Base-by-base conservation (phyloP, 805 yeast species). In the Peterozyma xylosa region DNA sequence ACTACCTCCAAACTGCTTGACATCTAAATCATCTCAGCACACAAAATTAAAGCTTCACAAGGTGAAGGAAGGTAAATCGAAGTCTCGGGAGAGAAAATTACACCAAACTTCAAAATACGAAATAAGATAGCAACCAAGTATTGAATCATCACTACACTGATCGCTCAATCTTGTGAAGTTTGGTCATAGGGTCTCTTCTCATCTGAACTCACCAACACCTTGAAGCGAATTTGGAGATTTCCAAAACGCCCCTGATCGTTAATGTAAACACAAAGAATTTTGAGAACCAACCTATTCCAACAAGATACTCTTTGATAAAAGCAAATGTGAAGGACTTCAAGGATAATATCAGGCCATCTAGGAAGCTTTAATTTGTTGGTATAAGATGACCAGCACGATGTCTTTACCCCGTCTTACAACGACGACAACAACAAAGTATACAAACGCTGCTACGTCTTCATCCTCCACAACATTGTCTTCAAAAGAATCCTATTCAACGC, bases 401-500 rank as follows among this genome's bases (percentile, higher is more conserved):
- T n/a, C n/a, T 3, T 11, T 18, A 10, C 18, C 42, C 14, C n/a
- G 30, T 16, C 11, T 27, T 7, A 15, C 37, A 11, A 39, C 29
- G n/a, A 13, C 30, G 4, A 41, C 17, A 5, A 37, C 38, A n/a
- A 27, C 27, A 9, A 41, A 17, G 14, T 14, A 29, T 3, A 10
- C 35, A 11, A 35, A 14, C 11, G 30, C 30, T 13, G 15, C 29
- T 21, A 14, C 35, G 2, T 37, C 41, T 14, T 27, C 43, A 14
- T 17, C 18, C 21, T 32, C 38, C 9, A 11, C 39, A 11, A 16
- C 40, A 15, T 42, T 53, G n/a, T 36, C 50, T 30, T 33, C 55
- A 9, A 42, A 59, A 9, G 36, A 49, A 18, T 40, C 56, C 13
- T 67, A 45, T 43, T 70, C 76, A 16, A 67, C 76, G 9, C 81